These are phyloP conservation scores for Monosporascus sp. DNA, from an alignment of 2,329 filamentous ascomycete species.

Conservation along the genomic window DNA sequence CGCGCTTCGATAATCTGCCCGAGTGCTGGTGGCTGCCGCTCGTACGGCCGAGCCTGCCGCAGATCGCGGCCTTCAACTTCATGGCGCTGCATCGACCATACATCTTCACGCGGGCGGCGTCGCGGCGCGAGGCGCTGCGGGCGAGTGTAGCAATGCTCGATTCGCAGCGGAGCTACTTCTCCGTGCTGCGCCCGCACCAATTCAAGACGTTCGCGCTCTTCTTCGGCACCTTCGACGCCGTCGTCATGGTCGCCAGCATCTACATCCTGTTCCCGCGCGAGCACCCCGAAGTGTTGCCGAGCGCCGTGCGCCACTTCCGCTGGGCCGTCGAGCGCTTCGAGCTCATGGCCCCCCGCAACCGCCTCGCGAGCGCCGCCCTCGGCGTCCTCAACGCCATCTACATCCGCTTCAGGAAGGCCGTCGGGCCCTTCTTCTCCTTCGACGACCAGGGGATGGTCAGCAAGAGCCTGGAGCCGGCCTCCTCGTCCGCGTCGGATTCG, in stretches of 20 bases:
- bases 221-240: constrained; percentile 59
- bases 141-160: constrained; percentile 52
- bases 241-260: constrained; percentile 55
- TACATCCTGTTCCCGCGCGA: constrained; percentile 57
- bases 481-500: constrained; percentile 7
- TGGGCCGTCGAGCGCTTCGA: constrained; percentile 56
- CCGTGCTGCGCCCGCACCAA: constrained; percentile 43
- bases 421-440: constrained; percentile 30
- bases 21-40: constrained; percentile 48
- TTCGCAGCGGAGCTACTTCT: constrained; percentile 46
- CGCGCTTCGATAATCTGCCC: constrained; percentile 48
- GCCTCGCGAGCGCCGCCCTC: constrained; percentile 48
- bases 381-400: constrained; percentile 52
- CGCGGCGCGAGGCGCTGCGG: constrained; percentile 50
- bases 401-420: constrained; percentile 46
- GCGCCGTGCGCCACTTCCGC: constrained; percentile 50
- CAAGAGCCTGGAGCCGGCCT: background rate
- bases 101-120: constrained; percentile 51
- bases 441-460: constrained; percentile 5
- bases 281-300: constrained; percentile 41
- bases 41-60: constrained; percentile 41
- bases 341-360: constrained; percentile 48
- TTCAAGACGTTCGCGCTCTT: constrained; percentile 54
- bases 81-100: constrained; percentile 59
- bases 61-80: constrained; percentile 46